These are phyloP conservation scores for Pyricularia grisea DNA, from an alignment of 2,329 filamentous ascomycete species.

Conservation along the genomic window DNA sequence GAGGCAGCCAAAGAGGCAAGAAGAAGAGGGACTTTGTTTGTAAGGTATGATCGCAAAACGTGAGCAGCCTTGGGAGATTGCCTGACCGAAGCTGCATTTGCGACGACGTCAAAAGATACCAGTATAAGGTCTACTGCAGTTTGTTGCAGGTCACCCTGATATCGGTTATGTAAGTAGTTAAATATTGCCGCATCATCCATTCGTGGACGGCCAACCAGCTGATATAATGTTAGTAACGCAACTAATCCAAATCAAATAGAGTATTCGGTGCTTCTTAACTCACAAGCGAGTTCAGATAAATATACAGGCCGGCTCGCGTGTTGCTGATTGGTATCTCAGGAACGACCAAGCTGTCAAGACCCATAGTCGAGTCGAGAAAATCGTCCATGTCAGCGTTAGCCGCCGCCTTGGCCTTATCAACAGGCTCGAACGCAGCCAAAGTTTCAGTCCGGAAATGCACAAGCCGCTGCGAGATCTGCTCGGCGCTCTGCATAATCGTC, in stretches of 20 bases:
- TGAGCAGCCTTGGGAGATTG: slow-evolving; percentile 52
- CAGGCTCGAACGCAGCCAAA: slow-evolving; percentile 43
- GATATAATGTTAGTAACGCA: background rate
- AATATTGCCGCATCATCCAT: slow-evolving; percentile 74
- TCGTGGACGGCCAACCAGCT: slow-evolving; percentile 75
- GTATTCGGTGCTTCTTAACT: slow-evolving; percentile 15
- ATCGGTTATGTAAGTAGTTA: slow-evolving; percentile 74
- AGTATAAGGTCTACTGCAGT: slow-evolving; percentile 76
- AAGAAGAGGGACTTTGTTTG: slow-evolving; percentile 53
- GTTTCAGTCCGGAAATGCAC: slow-evolving; percentile 50
- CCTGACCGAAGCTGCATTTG: slow-evolving; percentile 69
- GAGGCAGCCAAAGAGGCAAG: slow-evolving; percentile 38
- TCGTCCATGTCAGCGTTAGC: slow-evolving; percentile 43
- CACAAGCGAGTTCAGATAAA: slow-evolving; percentile 77
- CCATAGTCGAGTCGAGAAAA: slow-evolving; percentile 46
- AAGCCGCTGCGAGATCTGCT: slow-evolving; percentile 42
- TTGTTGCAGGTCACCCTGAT: slow-evolving; percentile 69
- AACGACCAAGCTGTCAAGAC: slow-evolving; percentile 43
- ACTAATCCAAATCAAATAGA: no score
- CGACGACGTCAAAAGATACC: slow-evolving; percentile 81
- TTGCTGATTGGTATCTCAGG: slow-evolving; percentile 62
- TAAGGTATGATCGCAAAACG: slow-evolving; percentile 75
- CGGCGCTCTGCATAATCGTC: slow-evolving; percentile 45
- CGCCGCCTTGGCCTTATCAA: slow-evolving; percentile 38
- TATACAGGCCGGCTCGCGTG: slow-evolving; percentile 72